Evolutionary conservation across 2,329 filamentous ascomycete species (phyloP).

Genomic region (Aspergillus brasiliensis): DNA sequence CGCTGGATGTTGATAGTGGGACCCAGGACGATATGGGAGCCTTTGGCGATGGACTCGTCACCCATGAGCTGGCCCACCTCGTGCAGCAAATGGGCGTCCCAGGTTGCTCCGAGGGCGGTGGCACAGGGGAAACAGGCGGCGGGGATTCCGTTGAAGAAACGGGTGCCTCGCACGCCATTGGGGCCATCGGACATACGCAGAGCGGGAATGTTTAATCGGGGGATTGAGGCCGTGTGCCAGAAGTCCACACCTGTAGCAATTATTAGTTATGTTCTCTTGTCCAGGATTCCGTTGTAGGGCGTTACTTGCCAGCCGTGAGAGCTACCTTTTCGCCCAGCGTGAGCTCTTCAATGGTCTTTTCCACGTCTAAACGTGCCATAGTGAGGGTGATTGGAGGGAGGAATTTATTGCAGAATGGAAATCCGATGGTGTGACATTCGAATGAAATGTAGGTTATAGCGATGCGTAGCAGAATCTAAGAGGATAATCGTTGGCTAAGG

Average conservation of each 20-base stretch:
- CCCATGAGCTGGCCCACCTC: slow-evolving; percentile 72
- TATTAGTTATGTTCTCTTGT: neutral
- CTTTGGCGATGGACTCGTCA: slow-evolving; percentile 71
- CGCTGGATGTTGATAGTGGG: slow-evolving; percentile 82
- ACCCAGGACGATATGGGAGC: slow-evolving; percentile 71
- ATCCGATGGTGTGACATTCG: too few relatives aligned
- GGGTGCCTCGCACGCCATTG: slow-evolving; percentile 68
- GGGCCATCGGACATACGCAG: slow-evolving; percentile 70
- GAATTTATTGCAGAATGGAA: neutral
- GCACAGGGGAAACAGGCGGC: slow-evolving; percentile 79
- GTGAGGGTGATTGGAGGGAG: slow-evolving; percentile 5
- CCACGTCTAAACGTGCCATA: slow-evolving; percentile 41
- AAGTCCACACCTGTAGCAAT: slow-evolving; percentile 55
- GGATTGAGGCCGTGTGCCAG: slow-evolving; percentile 68
- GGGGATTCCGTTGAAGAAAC: slow-evolving; percentile 68
- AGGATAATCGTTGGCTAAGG: too few relatives aligned
- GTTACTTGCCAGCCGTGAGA: slow-evolving; percentile 37
- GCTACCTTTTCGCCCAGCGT: slow-evolving; percentile 61
- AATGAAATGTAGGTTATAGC: too few relatives aligned
- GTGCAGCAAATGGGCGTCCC: slow-evolving; percentile 71
- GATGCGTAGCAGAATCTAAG: too few relatives aligned
- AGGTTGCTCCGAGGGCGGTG: slow-evolving; percentile 76
- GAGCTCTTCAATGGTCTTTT: slow-evolving; percentile 56
- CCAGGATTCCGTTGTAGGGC: slow-evolving; percentile 6
- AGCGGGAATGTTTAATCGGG: slow-evolving; percentile 63